Evolutionary conservation across 1,139 yeast genomes (phyloP).

Genomic region (Saccharomyces hybrid): DNA sequence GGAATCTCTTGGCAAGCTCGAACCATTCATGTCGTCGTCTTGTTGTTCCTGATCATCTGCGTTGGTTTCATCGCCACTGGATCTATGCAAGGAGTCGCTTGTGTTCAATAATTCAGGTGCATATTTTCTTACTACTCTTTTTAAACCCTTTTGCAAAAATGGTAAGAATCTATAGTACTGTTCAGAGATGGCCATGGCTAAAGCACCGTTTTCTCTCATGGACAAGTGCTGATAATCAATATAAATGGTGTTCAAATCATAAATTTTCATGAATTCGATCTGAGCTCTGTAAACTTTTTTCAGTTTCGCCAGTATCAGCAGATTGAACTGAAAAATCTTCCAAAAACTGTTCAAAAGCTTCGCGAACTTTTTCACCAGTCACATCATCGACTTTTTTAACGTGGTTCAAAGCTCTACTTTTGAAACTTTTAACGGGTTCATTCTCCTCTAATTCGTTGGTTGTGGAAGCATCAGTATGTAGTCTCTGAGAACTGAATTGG

Average conservation of each 20-base stretch:
- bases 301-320: conserved; percentile 33
- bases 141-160: conserved; percentile 66
- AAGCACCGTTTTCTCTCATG: conserved; percentile 72
- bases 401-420: conserved; percentile 41
- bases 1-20: conserved; percentile 6
- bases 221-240: conserved; percentile 78
- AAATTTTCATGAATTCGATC: conserved; percentile 69
- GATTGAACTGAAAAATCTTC: conserved; percentile 44
- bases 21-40: conserved; percentile 1
- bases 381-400: conserved; percentile 85
- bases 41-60: conserved; percentile 15
- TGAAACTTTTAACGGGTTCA: conserved; percentile 26
- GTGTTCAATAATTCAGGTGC: conserved; percentile 55
- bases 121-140: conserved; percentile 60
- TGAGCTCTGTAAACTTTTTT: conserved; percentile 67
- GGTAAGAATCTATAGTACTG: conserved; percentile 92
- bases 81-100: conserved; percentile 38
- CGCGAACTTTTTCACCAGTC: conserved; percentile 90
- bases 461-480: conserved; percentile 14
- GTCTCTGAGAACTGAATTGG: conserved; percentile 21
- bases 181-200: conserved; percentile 82
- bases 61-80: conserved; percentile 30
- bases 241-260: conserved; percentile 71
- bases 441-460: conserved; percentile 17
- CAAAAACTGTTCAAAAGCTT: conserved; percentile 78